Evolutionary conservation across 257 asterid genomes (phyloP).

Genomic region (Scutellaria minor): DNA sequence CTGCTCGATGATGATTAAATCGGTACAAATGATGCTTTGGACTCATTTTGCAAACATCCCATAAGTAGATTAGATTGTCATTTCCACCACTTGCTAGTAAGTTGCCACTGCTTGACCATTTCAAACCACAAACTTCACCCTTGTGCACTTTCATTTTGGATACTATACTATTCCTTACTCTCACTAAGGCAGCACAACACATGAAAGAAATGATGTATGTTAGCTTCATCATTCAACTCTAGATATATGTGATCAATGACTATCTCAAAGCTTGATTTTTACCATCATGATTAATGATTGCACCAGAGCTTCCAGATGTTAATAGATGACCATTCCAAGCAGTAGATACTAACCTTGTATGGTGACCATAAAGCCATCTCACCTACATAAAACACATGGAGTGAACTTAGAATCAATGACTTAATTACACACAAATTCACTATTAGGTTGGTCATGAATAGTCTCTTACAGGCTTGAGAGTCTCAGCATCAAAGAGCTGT

Average conservation of each 20-base stretch:
- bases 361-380: conserved; percentile 59
- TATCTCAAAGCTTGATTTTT: conserved; percentile 36
- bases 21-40: conserved; percentile 45
- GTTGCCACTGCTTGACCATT: conserved; percentile 67
- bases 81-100: conserved; percentile 75
- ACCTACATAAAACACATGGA: conserved; percentile 43
- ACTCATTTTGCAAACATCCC: conserved; percentile 70
- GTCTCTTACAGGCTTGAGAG: conserved; percentile 58
- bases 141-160: conserved; percentile 50
- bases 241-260: neutral
- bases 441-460: neutral
- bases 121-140: conserved; percentile 65
- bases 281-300: conserved; percentile 69
- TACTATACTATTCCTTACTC: conserved; percentile 57
- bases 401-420: conserved; percentile 8
- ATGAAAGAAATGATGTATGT: neutral
- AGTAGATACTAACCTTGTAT: conserved; percentile 54
- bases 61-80: conserved; percentile 62
- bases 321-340: conserved; percentile 69
- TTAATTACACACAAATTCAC: neutral
- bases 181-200: conserved; percentile 43
- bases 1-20: conserved; percentile 59
- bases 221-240: neutral
- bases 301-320: conserved; percentile 70
- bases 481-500: conserved; percentile 65